phyloP scores from a whole-genome alignment of 768 basidiomycete species.

The Amanita muscaria region DNA sequence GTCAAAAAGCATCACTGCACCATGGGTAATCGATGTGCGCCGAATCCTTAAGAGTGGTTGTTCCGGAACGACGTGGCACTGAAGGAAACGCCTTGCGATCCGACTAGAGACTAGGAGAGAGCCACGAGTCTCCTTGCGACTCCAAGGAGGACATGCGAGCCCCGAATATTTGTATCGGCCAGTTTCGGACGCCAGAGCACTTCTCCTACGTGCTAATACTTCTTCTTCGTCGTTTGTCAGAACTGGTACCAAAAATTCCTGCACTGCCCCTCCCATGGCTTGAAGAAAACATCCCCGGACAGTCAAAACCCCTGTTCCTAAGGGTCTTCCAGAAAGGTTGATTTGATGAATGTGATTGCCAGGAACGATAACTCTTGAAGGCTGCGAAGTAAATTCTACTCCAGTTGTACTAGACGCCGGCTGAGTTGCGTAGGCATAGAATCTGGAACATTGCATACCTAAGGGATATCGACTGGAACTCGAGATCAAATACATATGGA shows the following conservation, averaged over 20 bases:
- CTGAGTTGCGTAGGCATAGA: constrained; percentile 1
- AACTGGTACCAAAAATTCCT: constrained; percentile 71
- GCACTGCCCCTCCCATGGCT: constrained; percentile 58
- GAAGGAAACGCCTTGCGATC: constrained; percentile 42
- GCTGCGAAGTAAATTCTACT: constrained; percentile 57
- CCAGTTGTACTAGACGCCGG: constrained; percentile 65
- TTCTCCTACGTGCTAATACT: constrained; percentile 44
- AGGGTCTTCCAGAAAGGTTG: constrained; percentile 57
- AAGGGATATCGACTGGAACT: constrained; percentile 70
- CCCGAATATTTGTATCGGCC: constrained; percentile 70
- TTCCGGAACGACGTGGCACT: constrained; percentile 78
- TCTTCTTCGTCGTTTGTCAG: constrained; percentile 66
- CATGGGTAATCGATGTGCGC: constrained; percentile 84
- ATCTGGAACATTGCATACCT: constrained; percentile 41
- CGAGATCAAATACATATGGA: constrained; percentile 87
- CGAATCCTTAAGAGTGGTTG: constrained; percentile 85
- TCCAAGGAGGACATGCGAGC: constrained; percentile 61
- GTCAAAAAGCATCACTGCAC: constrained; percentile 90
- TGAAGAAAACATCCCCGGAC: constrained; percentile 77
- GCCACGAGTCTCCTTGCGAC: constrained; percentile 35
- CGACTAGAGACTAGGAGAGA: constrained; percentile 14
- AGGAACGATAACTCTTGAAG: constrained; percentile 58
- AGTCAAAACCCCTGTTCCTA: constrained; percentile 53
- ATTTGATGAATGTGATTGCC: constrained; percentile 69
- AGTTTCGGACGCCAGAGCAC: constrained; percentile 53